These are phyloP conservation scores for Cephaloascus fragrans DNA, from an alignment of 805 yeast species.

Conservation along the genomic window DNA sequence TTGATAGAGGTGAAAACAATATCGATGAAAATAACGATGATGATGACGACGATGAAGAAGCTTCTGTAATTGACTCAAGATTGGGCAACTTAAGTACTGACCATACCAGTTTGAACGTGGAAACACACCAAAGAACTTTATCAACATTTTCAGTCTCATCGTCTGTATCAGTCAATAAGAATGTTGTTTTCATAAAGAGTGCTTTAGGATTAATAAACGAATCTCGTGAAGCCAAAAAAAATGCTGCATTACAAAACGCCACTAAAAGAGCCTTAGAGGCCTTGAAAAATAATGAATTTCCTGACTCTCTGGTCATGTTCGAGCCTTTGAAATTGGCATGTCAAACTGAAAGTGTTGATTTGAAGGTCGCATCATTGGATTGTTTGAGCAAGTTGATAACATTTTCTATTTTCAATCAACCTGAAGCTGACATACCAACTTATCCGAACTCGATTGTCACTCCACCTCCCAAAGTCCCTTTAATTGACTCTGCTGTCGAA, in stretches of 20 bases:
- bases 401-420: constrained; percentile 65
- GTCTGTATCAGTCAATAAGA: neutral
- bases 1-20: too few relatives aligned
- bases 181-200: neutral
- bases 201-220: neutral
- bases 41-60: neutral
- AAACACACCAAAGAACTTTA: neutral
- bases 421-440: constrained; percentile 35
- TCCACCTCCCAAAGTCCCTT: constrained; percentile 42
- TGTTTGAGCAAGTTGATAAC: constrained; percentile 81
- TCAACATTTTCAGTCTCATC: neutral
- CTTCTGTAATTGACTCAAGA: neutral
- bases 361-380: constrained; percentile 71
- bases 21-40: too few relatives aligned
- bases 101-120: neutral
- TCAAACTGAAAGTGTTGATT: constrained; percentile 53
- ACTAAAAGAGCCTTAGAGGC: constrained; percentile 32
- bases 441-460: constrained; percentile 34
- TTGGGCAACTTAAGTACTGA: neutral
- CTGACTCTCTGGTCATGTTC: constrained; percentile 48
- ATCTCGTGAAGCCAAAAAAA: constrained; percentile 1
- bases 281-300: constrained; percentile 26
- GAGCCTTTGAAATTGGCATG: constrained; percentile 73
- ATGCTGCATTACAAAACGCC: neutral
- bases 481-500: constrained; percentile 77